Percentiles rank a stretch among this genome's conserved stretches.
Evolutionary conservation across 306 rosid species (phyloP).

Genomic region (Potentilla sterilis): DNA sequence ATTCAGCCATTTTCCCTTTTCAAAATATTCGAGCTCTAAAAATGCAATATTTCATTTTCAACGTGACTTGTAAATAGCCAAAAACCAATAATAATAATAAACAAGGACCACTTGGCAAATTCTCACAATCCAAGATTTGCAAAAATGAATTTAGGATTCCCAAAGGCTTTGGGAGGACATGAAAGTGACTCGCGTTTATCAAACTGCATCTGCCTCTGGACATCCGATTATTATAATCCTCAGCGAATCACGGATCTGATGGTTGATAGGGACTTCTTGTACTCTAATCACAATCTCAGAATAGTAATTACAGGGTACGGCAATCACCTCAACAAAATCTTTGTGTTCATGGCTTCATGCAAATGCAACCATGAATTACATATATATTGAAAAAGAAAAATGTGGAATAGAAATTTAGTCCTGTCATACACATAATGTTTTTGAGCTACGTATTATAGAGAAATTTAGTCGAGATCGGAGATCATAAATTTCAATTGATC

Average conservation of each 20-base stretch:
- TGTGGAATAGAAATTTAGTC: not conserved
- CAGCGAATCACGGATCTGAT: conserved; percentile 1
- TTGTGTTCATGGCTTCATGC: not conserved
- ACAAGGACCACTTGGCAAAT: not conserved
- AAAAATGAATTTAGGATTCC: not conserved
- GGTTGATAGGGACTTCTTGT: not conserved
- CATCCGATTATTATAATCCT: not conserved
- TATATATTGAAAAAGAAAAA: not conserved
- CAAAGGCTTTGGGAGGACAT: not conserved
- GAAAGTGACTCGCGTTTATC: not conserved
- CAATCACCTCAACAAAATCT: not conserved
- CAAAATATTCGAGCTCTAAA: too few species aligned
- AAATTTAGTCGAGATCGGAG: too few species aligned
- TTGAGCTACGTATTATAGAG: too few species aligned
- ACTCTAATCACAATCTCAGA: not conserved
- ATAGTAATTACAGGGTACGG: not conserved
- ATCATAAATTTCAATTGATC: too few species aligned
- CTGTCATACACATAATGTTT: too few species aligned
- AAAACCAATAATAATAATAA: not conserved
- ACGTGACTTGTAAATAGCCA: not conserved
- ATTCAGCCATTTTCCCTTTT: too few species aligned
- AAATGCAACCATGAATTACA: not conserved
- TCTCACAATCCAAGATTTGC: not conserved
- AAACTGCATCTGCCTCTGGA: not conserved
- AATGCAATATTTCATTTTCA: not conserved